Evolutionary conservation across 441 rosid genomes (phyloP).

Genomic region (Adansonia gregorii): DNA sequence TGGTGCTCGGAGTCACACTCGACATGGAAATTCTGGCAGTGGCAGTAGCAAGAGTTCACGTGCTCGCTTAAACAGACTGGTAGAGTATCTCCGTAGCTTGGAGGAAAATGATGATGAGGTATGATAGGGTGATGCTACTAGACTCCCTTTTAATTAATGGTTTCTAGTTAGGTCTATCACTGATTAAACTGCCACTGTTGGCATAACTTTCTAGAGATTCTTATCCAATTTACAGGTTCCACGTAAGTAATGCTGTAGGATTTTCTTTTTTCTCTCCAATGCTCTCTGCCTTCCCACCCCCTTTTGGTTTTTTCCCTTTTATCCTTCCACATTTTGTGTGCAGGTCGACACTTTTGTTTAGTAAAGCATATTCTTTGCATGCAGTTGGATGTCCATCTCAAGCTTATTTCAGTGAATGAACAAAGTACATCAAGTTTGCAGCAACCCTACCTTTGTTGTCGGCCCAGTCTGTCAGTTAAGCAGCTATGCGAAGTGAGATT

Average conservation of each 20-base stretch:
- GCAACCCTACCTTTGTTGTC: conserved; percentile 60
- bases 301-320: background rate
- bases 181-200: conserved; percentile 18
- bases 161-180: conserved; percentile 19
- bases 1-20: conserved; percentile 67
- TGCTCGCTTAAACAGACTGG: conserved; percentile 58
- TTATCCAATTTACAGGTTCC: background rate
- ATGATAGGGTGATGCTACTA: conserved; percentile 24
- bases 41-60: conserved; percentile 48
- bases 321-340: background rate
- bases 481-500: conserved; percentile 63
- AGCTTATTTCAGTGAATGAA: conserved; percentile 51
- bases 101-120: conserved; percentile 58
- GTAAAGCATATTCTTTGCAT: conserved; percentile 27
- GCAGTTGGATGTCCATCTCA: conserved; percentile 59
- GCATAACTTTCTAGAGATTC: background rate
- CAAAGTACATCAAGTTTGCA: conserved; percentile 45
- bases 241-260: background rate
- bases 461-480: conserved; percentile 51
- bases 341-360: conserved; percentile 9
- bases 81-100: conserved; percentile 57
- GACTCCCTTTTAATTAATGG: conserved; percentile 20
- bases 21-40: conserved; percentile 55
- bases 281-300: background rate
- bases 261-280: background rate